A percentile compares a stretch with the other conserved stretches of the same genome.
Conservation (phyloP, 306 rosid genomes). For the Hippophae rhamnoides region DNA sequence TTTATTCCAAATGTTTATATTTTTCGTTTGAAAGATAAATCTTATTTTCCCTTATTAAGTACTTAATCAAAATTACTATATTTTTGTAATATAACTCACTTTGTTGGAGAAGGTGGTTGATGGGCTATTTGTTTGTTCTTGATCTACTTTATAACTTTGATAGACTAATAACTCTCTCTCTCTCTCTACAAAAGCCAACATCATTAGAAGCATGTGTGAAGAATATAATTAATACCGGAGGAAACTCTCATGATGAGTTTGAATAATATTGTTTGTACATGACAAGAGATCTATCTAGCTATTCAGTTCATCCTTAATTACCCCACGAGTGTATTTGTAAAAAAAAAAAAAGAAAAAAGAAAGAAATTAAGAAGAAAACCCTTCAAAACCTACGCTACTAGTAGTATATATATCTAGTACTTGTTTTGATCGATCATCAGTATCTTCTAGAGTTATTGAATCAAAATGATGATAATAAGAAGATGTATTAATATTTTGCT, state of each 20-base stretch:
- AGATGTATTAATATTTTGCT: too few species aligned
- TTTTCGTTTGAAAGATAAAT: too few species aligned
- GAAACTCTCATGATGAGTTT: neutral
- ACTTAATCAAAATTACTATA: too few species aligned
- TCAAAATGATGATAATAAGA: too few species aligned
- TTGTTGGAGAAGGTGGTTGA: constrained; percentile 42
- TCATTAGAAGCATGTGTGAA: constrained; percentile 7
- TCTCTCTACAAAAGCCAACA: constrained; percentile 16
- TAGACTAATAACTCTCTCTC: constrained; percentile 20
- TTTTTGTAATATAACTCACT: constrained; percentile 12
- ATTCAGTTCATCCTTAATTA: constrained; percentile 26
- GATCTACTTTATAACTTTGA: constrained; percentile 25
- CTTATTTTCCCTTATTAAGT: too few species aligned
- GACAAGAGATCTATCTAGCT: constrained; percentile 27
- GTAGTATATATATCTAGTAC: neutral
- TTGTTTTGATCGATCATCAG: neutral
- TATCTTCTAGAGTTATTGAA: too few species aligned
- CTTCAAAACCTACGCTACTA: constrained; percentile 16
- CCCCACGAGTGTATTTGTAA: constrained; percentile 8
- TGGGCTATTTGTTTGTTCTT: constrained; percentile 26
- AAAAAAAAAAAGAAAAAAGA: neutral
- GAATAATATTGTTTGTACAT: neutral
- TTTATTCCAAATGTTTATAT: too few species aligned
- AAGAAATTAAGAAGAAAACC: too few species aligned
- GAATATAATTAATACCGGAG: neutral